Evolutionary conservation across 2,329 filamentous ascomycete genomes (phyloP).

Genomic region (Clonostachys chloroleuca): DNA sequence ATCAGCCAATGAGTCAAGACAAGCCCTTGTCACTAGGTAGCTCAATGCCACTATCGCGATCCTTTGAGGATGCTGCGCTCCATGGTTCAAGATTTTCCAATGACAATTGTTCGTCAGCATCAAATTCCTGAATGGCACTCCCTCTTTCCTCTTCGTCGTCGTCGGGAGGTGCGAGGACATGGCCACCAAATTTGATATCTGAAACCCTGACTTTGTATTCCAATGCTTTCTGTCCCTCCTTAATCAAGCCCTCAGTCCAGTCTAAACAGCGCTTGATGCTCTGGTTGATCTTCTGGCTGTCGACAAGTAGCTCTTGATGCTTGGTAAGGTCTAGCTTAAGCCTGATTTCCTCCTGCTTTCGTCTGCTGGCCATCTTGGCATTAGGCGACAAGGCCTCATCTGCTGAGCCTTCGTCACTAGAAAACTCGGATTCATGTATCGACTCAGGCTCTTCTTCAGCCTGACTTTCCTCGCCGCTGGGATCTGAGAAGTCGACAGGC

Average conservation of each 20-base stretch:
- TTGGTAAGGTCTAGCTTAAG: conserved; percentile 82
- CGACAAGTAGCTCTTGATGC: conserved; percentile 82
- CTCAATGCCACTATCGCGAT: conserved; percentile 50
- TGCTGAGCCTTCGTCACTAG: conserved; percentile 28
- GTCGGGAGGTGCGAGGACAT: conserved; percentile 66
- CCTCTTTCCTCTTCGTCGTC: conserved; percentile 41
- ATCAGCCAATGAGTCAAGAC: neutral
- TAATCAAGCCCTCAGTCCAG: conserved; percentile 88
- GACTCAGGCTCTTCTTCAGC: conserved; percentile 35
- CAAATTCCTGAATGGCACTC: too few species aligned
- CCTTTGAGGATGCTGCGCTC: conserved; percentile 27
- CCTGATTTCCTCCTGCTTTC: conserved; percentile 74
- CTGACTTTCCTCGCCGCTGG: conserved; percentile 38
- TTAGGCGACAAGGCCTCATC: conserved; percentile 33
- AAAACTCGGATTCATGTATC: conserved; percentile 47
- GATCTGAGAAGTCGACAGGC: conserved; percentile 41
- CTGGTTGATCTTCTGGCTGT: conserved; percentile 93
- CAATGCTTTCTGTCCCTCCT: conserved; percentile 81
- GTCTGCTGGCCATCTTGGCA: conserved; percentile 30
- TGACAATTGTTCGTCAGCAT: too few species aligned
- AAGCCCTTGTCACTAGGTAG: conserved; percentile 33
- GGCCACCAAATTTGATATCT: conserved; percentile 77
- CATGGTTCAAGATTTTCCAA: conserved; percentile 4
- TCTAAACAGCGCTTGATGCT: conserved; percentile 85
- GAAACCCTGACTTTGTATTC: conserved; percentile 75